Conservation (phyloP, 495 filamentous ascomycete species). For the Hyphodiscus hymeniophilus region DNA sequence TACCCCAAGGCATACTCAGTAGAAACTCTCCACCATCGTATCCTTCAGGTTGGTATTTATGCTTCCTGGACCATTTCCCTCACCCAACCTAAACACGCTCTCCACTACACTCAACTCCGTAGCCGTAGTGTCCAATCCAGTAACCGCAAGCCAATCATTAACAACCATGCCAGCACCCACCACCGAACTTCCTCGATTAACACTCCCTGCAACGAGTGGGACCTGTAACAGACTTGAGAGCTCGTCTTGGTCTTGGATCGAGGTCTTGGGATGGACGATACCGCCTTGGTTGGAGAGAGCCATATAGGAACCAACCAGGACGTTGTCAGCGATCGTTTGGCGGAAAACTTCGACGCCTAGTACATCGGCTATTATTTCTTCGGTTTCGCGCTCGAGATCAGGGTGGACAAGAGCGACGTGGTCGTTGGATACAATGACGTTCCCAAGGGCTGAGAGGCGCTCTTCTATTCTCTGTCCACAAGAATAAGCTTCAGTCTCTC, state of each 20-base stretch:
- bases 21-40: conserved; percentile 97
- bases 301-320: conserved; percentile 94
- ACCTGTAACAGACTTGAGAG: conserved; percentile 90
- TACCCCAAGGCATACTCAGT: conserved; percentile 36
- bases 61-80: conserved; percentile 66
- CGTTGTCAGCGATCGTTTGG: conserved; percentile 94
- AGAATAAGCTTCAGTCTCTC: not conserved
- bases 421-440: conserved; percentile 94
- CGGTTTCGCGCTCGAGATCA: conserved; percentile 93
- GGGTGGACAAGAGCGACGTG: conserved; percentile 94
- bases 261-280: conserved; percentile 94
- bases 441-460: conserved; percentile 88
- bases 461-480: conserved; percentile 80
- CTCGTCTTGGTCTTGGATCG: conserved; percentile 95
- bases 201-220: conserved; percentile 84
- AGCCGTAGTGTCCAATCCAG: conserved; percentile 90
- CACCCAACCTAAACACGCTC: conserved; percentile 87
- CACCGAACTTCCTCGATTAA: conserved; percentile 89
- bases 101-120: conserved; percentile 95
- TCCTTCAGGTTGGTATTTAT: conserved; percentile 84
- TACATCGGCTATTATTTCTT: conserved; percentile 93
- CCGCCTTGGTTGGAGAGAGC: conserved; percentile 92
- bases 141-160: conserved; percentile 99
- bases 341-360: conserved; percentile 97
- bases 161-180: conserved; percentile 98